Conservation (phyloP, 208 protist genomes). For the Trypanosoma cruzi region DNA sequence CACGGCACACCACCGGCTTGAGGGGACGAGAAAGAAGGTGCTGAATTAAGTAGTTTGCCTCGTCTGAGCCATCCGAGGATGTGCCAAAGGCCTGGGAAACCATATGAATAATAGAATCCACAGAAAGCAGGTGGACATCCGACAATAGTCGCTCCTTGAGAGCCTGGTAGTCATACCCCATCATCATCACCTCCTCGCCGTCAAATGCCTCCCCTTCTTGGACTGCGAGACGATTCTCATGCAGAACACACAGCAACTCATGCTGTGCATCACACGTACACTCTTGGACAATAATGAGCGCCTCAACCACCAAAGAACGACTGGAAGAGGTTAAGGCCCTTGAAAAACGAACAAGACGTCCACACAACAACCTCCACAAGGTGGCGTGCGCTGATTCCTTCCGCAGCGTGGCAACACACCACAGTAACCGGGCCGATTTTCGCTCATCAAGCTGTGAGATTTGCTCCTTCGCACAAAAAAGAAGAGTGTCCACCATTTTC, state of each 20-base stretch:
- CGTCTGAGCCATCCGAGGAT: slow-evolving; percentile 4
- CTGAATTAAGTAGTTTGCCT: slow-evolving; percentile 14
- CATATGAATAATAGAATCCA: slow-evolving; percentile 21
- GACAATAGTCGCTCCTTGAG: slow-evolving; percentile 20
- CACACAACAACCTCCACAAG: slow-evolving; percentile 62
- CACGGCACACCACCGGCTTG: slow-evolving; percentile 7
- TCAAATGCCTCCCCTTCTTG: not conserved
- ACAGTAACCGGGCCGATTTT: slow-evolving; percentile 55
- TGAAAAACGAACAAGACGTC: slow-evolving; percentile 40
- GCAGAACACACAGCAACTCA: slow-evolving; percentile 30
- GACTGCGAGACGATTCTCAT: not conserved
- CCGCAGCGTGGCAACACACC: slow-evolving; percentile 59
- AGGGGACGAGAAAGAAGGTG: slow-evolving; percentile 13
- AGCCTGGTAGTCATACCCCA: slow-evolving; percentile 12
- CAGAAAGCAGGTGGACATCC: slow-evolving; percentile 21
- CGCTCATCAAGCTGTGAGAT: slow-evolving; percentile 48
- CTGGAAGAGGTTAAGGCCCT: slow-evolving; percentile 40
- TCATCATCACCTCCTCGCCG: slow-evolving; percentile 2
- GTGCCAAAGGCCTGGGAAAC: not conserved
- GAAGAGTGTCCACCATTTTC: slow-evolving; percentile 38
- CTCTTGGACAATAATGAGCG: slow-evolving; percentile 39
- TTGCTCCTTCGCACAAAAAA: slow-evolving; percentile 39
- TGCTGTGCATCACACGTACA: slow-evolving; percentile 38
- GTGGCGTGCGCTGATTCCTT: slow-evolving; percentile 17
- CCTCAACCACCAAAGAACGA: slow-evolving; percentile 51